Evolutionary conservation across 768 basidiomycete genomes (phyloP).

Genomic region (Rhizopogon vesiculosus): DNA sequence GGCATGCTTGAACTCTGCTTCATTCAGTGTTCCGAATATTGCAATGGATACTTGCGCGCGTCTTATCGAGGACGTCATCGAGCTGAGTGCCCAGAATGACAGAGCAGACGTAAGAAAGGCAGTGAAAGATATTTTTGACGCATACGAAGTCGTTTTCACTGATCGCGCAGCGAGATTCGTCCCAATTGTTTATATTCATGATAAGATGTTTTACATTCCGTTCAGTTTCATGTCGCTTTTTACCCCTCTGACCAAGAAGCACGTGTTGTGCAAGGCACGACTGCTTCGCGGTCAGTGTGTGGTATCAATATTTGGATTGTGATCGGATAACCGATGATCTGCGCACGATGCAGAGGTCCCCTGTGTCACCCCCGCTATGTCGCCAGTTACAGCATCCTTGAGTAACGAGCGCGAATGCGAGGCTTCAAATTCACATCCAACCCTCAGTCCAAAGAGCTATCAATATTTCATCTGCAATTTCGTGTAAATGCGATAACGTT

Average conservation of each 20-base stretch:
- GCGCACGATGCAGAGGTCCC: too few relatives aligned
- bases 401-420: too few relatives aligned
- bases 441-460: too few relatives aligned
- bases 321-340: too few relatives aligned
- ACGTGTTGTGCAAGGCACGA: slow-evolving; percentile 48
- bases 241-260: slow-evolving; percentile 72
- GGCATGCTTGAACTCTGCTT: slow-evolving; percentile 53
- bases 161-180: slow-evolving; percentile 60
- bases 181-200: not conserved
- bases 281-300: not conserved
- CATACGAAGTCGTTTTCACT: slow-evolving; percentile 69
- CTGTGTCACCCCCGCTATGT: too few relatives aligned
- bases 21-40: slow-evolving; percentile 71
- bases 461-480: too few relatives aligned
- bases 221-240: slow-evolving; percentile 68
- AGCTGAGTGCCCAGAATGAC: slow-evolving; percentile 61
- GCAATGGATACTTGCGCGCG: slow-evolving; percentile 61
- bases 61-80: slow-evolving; percentile 70
- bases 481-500: too few relatives aligned
- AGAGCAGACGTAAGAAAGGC: slow-evolving; percentile 71
- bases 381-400: too few relatives aligned
- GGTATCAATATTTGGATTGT: too few relatives aligned
- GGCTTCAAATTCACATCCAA: too few relatives aligned
- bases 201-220: slow-evolving; percentile 3
- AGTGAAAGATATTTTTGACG: slow-evolving; percentile 67